Conservation (phyloP, 2,329 filamentous ascomycete species). For the Coleophoma crateriformis region DNA sequence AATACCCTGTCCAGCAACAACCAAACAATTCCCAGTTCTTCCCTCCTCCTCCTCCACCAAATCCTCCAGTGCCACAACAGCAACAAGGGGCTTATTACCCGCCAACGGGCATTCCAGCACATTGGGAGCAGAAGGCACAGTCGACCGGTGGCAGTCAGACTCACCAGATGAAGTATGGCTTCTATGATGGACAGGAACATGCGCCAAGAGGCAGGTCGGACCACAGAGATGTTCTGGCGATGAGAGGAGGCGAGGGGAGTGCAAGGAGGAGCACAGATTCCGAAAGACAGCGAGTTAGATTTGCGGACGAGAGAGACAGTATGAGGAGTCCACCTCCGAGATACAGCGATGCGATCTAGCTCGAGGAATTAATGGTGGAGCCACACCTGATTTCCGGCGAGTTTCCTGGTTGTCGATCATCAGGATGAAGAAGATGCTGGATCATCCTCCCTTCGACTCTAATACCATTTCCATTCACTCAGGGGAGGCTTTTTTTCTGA, state of each 20-base stretch:
- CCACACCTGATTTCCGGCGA: too few species aligned
- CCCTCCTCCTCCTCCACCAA: not conserved
- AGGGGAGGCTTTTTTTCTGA: too few species aligned
- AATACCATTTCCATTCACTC: too few species aligned
- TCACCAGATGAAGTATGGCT: constrained; percentile 2
- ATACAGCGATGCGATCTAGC: not conserved
- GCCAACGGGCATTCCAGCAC: constrained; percentile 17
- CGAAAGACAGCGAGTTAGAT: not conserved
- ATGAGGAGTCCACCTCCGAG: not conserved
- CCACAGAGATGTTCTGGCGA: not conserved
- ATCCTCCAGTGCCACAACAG: not conserved
- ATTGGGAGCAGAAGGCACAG: constrained; percentile 12
- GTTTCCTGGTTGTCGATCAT: too few species aligned
- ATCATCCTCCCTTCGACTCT: too few species aligned
- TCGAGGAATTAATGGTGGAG: not conserved
- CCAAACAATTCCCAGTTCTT: not conserved
- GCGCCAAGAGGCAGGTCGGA: not conserved
- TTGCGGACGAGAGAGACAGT: not conserved
- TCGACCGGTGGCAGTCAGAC: not conserved
- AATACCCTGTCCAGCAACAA: not conserved
- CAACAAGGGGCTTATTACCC: constrained; percentile 10
- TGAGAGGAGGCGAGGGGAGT: not conserved
- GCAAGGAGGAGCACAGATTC: not conserved
- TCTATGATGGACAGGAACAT: constrained; percentile 1
- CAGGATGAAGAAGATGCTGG: too few species aligned